Evolutionary conservation across 306 rosid genomes (phyloP).

Genomic region (Castanospermum australe): DNA sequence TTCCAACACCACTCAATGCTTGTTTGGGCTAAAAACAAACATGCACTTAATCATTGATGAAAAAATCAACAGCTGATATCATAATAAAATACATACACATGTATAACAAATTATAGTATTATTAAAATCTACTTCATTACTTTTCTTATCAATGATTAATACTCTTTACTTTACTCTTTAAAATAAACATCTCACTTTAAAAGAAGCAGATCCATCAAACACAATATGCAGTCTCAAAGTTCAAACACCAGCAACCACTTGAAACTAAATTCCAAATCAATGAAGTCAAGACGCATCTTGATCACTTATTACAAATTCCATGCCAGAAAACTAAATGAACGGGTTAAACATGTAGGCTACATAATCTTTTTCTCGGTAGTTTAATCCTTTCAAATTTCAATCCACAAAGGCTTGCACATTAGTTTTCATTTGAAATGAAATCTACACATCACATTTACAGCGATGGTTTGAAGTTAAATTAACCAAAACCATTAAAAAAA

Average conservation of each 20-base stretch:
- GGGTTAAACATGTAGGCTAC: background rate
- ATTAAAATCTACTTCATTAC: too few relatives aligned
- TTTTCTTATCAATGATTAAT: too few relatives aligned
- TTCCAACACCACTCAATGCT: too few relatives aligned
- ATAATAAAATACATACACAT: too few relatives aligned
- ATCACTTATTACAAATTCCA: background rate
- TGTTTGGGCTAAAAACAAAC: too few relatives aligned
- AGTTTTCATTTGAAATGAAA: background rate
- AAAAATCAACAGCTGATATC: too few relatives aligned
- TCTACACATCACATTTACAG: conserved; percentile 4
- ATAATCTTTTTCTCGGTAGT: background rate
- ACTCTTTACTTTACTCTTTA: too few relatives aligned
- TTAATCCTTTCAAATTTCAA: background rate
- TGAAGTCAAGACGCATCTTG: background rate
- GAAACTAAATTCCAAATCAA: background rate
- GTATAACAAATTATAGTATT: too few relatives aligned
- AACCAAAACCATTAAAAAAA: background rate
- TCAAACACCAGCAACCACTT: background rate
- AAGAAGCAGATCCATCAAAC: background rate
- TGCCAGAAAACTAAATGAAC: background rate
- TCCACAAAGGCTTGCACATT: background rate
- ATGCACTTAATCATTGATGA: too few relatives aligned
- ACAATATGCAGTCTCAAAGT: background rate
- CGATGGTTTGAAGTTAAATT: background rate
- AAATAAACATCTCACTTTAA: too few relatives aligned